Evolutionary conservation across 164 flowering plant species (phyloP), one percentile per base, ranked within the genome.

Genomic region (Magnolia kwangsiensis): DNA sequence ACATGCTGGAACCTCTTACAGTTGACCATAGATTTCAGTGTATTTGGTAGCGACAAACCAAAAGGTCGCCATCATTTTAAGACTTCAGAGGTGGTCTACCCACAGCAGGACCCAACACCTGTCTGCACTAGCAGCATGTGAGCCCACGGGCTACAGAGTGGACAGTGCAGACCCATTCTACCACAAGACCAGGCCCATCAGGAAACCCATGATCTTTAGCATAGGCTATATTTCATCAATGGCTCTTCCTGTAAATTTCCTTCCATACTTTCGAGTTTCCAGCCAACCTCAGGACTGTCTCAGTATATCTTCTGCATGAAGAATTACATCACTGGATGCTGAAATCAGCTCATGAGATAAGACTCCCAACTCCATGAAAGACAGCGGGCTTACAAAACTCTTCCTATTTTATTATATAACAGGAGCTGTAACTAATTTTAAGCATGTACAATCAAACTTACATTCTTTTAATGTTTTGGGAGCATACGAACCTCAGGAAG

Each of bases 401-500:
- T 55, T 55, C 61, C 61, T 55, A 16, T 55, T 55, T 16, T 9
- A 55, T 55, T 55, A 16, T 16, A 11, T 11, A 11, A 13, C 61
- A 55, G 45, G 45, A 37, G 61, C 61, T 55, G 61, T 55, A 16
- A 55, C 18, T 16, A 55, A 67, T 74, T 76, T 72, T 58, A 45
- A 45, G 11, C 13, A 76, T 82, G 59, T 67, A 79, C 83, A 83
- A 65, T 77, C n/a, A 49, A 67, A 69, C 79, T 50, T 73, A 78
- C 77, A 80, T 74, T 68, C 4, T 16, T 55, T 1, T 66, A 1
- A 55, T 14, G 19, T 20, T 10, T 16, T 55, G 13, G 18, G 61
- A 19, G 37, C 63, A 72, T 8, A 59, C 59, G 70, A n/a, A 24
- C 61, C 61, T 93, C 83, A 96, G n/a, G 99, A 96, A 74, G 99